Conservation (phyloP, 164 flowering plant genomes). For the Sextonia rubra region DNA sequence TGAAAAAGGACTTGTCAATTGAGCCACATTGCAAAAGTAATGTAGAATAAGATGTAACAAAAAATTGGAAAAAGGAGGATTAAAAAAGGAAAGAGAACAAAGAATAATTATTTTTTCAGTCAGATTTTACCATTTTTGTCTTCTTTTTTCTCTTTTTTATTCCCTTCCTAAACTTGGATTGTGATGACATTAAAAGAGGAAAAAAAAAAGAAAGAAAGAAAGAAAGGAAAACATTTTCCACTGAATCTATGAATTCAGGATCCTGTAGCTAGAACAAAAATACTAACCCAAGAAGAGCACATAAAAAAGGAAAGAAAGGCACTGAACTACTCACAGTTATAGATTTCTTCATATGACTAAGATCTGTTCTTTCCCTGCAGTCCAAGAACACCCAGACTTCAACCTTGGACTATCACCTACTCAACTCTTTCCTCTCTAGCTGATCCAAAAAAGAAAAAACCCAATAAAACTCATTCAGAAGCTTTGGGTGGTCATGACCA, state of each 20-base stretch:
- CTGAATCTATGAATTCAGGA: neutral
- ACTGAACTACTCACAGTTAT: constrained; percentile 33
- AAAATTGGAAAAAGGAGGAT: neutral
- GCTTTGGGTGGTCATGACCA: constrained; percentile 18
- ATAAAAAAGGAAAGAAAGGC: neutral
- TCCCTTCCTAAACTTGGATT: too few relatives aligned
- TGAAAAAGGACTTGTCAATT: neutral
- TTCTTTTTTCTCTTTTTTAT: too few relatives aligned
- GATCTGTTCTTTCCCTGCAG: constrained; percentile 29
- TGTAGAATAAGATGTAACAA: neutral
- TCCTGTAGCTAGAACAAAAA: neutral
- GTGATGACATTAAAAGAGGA: too few relatives aligned
- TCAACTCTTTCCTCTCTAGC: neutral
- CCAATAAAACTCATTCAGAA: constrained; percentile 6
- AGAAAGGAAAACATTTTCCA: too few relatives aligned
- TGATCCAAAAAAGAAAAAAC: neutral
- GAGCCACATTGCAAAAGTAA: neutral
- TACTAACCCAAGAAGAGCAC: neutral
- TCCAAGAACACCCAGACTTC: constrained; percentile 9
- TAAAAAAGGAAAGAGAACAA: neutral
- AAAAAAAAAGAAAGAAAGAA: too few relatives aligned
- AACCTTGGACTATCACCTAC: constrained; percentile 1
- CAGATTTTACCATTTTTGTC: neutral
- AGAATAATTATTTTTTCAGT: neutral
- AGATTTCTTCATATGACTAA: constrained; percentile 57